Evolutionary conservation across 1,139 yeast species (phyloP).

Genomic region (Saccharomyces pastorianus): DNA sequence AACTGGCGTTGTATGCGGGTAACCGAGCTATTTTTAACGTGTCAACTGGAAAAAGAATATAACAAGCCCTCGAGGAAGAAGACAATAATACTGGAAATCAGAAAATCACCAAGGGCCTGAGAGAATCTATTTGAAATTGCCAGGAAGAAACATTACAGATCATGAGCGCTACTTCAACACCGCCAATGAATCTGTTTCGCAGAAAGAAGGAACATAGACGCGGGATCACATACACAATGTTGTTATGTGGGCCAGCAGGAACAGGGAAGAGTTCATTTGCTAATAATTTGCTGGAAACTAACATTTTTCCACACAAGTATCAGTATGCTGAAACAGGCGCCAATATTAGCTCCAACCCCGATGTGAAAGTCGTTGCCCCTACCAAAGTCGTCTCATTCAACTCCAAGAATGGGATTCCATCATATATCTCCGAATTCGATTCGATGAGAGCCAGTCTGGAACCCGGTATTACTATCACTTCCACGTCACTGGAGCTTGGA

Average conservation of each 20-base stretch:
- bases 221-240: slow-evolving; percentile 71
- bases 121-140: background rate
- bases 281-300: slow-evolving; percentile 61
- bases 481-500: slow-evolving; percentile 48
- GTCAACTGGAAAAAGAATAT: slow-evolving; percentile 1
- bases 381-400: slow-evolving; percentile 33
- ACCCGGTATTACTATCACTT: slow-evolving; percentile 55
- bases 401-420: slow-evolving; percentile 30
- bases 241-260: slow-evolving; percentile 73
- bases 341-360: slow-evolving; percentile 12
- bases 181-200: slow-evolving; percentile 24
- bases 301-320: slow-evolving; percentile 52
- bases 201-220: slow-evolving; percentile 68
- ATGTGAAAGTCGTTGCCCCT: slow-evolving; percentile 19
- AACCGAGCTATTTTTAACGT: background rate
- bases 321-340: slow-evolving; percentile 16
- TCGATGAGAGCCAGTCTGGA: slow-evolving; percentile 41
- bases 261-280: slow-evolving; percentile 79
- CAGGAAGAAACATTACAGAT: background rate
- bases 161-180: slow-evolving; percentile 5
- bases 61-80: background rate
- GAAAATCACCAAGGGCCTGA: background rate
- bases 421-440: slow-evolving; percentile 29
- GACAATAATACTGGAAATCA: background rate
- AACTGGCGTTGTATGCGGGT: slow-evolving; percentile 3